Base-by-base conservation (phyloP, 768 basidiomycete species). In the Mycena floridula region DNA sequence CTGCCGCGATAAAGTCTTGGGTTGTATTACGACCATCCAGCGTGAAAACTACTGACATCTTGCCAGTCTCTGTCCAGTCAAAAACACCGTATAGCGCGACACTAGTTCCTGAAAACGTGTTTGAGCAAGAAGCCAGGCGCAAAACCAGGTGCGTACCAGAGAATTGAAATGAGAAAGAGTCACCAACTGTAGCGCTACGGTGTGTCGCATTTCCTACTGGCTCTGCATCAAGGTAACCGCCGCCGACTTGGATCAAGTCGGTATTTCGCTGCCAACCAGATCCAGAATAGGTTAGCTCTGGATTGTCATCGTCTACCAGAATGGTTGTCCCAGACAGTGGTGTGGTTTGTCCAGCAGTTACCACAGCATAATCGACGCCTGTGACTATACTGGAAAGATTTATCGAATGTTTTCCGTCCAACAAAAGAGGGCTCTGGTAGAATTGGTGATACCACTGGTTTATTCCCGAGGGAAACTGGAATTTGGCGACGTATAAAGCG, bases 191-290 rank as follows among this genome's bases (percentile, higher is more conserved):
- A 15, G 20, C 22, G 4, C 22, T 40, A 8, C 38, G 37, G 35
- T 46, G 45, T 6, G 45, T 40, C 6, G 38, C n/a, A 30, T 46
- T 45, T 15, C 44, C 44, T 20, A 45, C 15, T 5, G 45, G 20
- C 11, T 21, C 26, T 15, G 37, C 45, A 35, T 25, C 22, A 8
- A 25, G 18, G 25, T 20, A 30, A 13, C 27, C 38, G 16, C 21
- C 16, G 5, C 21, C 15, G 13, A 24, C 11, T 3, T 23, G 12
- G 20, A 40, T 13, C 11, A 18, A 15, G 3, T 8, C 18, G 21
- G 21, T 22, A 39, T 6, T 32, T 18, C 5, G 12, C 13, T 1
- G 22, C 45, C 45, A 46, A 30, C 18, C 25, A n/a, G n/a, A n/a
- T 18, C 45, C 45, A 13, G 30, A 11, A 30, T 46, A 40, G 3